Evolutionary conservation across 106 monocot species (phyloP).

Genomic region (Allium sativum): DNA sequence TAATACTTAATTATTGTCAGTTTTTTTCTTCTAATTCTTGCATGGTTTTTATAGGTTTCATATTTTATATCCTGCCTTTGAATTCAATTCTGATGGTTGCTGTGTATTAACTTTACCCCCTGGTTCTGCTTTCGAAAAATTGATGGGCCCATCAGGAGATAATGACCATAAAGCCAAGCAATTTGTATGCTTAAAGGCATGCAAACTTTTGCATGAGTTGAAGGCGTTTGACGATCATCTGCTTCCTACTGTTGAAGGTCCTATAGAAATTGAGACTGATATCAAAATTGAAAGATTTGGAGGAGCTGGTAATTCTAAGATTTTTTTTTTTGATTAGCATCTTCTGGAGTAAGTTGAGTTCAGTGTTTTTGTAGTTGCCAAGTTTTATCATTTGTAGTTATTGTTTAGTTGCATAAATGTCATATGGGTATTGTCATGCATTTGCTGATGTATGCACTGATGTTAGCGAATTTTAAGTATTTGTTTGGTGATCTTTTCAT

Average conservation of each 20-base stretch:
- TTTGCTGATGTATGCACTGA: too few relatives aligned
- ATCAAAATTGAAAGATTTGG: slow-evolving; percentile 14
- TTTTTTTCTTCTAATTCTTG: too few relatives aligned
- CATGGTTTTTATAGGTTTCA: slow-evolving; percentile 32
- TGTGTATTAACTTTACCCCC: slow-evolving; percentile 75
- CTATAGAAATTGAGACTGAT: slow-evolving; percentile 16
- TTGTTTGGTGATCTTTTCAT: too few relatives aligned
- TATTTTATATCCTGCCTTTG: slow-evolving; percentile 44
- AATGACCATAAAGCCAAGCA: slow-evolving; percentile 59
- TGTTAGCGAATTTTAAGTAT: too few relatives aligned
- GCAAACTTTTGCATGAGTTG: slow-evolving; percentile 71
- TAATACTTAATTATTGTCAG: too few relatives aligned
- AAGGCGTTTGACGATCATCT: slow-evolving; percentile 76
- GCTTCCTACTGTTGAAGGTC: slow-evolving; percentile 35
- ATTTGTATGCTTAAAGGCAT: slow-evolving; percentile 71
- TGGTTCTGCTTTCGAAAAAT: slow-evolving; percentile 58
- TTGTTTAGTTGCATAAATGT: too few relatives aligned
- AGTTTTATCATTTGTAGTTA: background rate
- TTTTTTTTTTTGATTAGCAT: background rate
- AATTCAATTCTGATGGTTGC: slow-evolving; percentile 23
- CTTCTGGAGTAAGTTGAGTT: background rate
- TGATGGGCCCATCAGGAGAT: slow-evolving; percentile 46
- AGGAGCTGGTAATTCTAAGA: slow-evolving; percentile 44
- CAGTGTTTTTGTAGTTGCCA: background rate
- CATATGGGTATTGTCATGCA: too few relatives aligned